Conservation (phyloP, 1,284 basidiomycete species). For the Pterula multifida region DNA sequence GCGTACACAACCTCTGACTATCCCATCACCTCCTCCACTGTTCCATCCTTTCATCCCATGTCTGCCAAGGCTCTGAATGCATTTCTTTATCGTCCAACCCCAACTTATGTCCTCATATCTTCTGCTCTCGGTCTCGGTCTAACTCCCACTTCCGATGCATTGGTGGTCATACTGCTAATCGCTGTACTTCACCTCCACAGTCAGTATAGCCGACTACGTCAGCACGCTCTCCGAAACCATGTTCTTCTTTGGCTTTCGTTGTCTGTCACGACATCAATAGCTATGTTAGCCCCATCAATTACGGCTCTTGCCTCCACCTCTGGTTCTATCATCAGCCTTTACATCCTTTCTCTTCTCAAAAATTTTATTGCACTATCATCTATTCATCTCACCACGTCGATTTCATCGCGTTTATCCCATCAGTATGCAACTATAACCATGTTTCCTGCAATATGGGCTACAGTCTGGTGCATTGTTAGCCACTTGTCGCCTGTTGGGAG, state of each 20-base stretch:
- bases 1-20: no score
- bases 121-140: background rate
- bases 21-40: no score
- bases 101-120: background rate
- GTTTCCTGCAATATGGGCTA: constrained; percentile 62
- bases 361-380: constrained; percentile 29
- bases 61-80: no score
- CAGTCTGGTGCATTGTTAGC: constrained; percentile 40
- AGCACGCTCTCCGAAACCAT: constrained; percentile 19
- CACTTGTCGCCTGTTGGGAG: constrained; percentile 52
- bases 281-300: constrained; percentile 35
- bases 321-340: constrained; percentile 34
- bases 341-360: constrained; percentile 26
- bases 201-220: constrained; percentile 14
- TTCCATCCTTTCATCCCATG: no score
- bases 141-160: background rate
- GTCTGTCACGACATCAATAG: constrained; percentile 31
- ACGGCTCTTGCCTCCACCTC: constrained; percentile 42
- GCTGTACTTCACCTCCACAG: background rate
- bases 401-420: constrained; percentile 19
- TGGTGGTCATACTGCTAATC: background rate
- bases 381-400: constrained; percentile 26
- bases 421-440: constrained; percentile 34
- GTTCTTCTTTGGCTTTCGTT: constrained; percentile 28
- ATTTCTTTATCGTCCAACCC: background rate